phyloP scores from a whole-genome alignment of 306 rosid genomes.

The Cucumis sativus region Cucumber_9930_V3 NC_026658.2:7438001-7438500 shows the following conservation, averaged over 20 bases:
- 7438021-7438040: constrained; percentile 40
- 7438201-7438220: constrained; percentile 21
- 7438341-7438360: not conserved
- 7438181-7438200: constrained; percentile 35
- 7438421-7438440: too few relatives aligned
- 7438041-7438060: constrained; percentile 73
- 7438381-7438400: too few relatives aligned
- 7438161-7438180: not conserved
- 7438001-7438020: not conserved
- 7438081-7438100: constrained; percentile 78
- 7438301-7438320: not conserved
- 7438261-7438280: not conserved
- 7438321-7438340: not conserved
- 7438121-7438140: not conserved
- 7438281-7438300: not conserved
- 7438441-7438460: too few relatives aligned
- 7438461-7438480: too few relatives aligned
- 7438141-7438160: not conserved
- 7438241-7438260: not conserved
- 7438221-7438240: constrained; percentile 35
- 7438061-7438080: constrained; percentile 66
- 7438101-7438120: constrained; percentile 38
- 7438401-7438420: too few relatives aligned
- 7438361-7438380: not conserved
- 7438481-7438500: too few relatives aligned